Evolutionary conservation across 768 basidiomycete genomes (phyloP), one percentile per base, ranked within the genome.

Genomic region (Lanmaoa rubissima): DNA sequence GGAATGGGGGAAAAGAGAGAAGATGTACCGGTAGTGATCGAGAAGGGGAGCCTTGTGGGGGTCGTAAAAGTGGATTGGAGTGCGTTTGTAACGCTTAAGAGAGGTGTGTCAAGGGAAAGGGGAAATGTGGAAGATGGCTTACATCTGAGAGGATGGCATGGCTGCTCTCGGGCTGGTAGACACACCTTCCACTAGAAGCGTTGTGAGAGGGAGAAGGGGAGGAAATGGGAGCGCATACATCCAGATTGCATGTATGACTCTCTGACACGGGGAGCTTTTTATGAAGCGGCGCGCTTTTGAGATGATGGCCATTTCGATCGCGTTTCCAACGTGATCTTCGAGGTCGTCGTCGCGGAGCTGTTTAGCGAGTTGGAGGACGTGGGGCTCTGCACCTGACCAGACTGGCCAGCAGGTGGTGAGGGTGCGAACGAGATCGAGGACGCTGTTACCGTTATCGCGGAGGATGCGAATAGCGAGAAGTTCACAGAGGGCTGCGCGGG

Each of bases 121-220:
- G 39, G 17, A 26, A 19, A 40, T 24, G 41, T 12, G 12, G 32
- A 19, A 35, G 26, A 46, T n/a, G 36, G 5, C 82, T 56, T 68
- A 92, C 94, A 70, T 97, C 94, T 19, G 93, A 90, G 34, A 98
- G 84, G 58, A 98, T 88, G 2, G 91, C 86, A 68, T 94, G 92
- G 53, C 82, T 88, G 69, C 91, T 93, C 65, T 91, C 80, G 1
- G 92, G 88, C 70, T 90, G 89, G 65, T 97, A 97, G 17, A 97
- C 93, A 71, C 92, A 94, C 74, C 85, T 86, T 19, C 94, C 94
- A 36, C 90, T 92, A n/a, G 24, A 17, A 47, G 24, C 26, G 12
- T 47, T 9, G 63, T 76, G 11, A 69, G 61, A 58, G 35, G 38
- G 36, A 14, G 42, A 5, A 28, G 17, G 41, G 53, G 26, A 3